Evolutionary conservation across 495 filamentous ascomycete genomes (phyloP), one percentile per base, ranked within the genome.

Genomic region (Margaritispora aquatica): DNA sequence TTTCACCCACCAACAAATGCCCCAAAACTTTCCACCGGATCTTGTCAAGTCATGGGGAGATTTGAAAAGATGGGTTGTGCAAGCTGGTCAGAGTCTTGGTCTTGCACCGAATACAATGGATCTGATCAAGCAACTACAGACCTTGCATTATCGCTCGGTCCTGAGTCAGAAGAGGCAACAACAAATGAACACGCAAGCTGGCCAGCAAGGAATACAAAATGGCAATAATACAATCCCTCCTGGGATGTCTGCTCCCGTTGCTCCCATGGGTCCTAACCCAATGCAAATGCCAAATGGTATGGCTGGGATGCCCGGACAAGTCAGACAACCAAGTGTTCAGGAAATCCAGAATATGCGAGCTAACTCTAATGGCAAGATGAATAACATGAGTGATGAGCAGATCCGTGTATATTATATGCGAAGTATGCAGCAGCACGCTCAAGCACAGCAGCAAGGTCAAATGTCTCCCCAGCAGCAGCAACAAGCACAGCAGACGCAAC

Each of bases 1-100:
- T 15, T 19, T 41, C 7, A 63, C 48, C 52, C 56, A 64, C 38
- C 10, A 19, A 0, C 73, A 69, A 22, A 63, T 72, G 27, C 63
- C 65, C 21, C 65, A 73, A 48, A 73, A 74, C 11, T 69, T 85
- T 0, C 85, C 88, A 1, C 78, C 78, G 17, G 70, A 85, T 1
- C n/a, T n/a, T n/a, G 70, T 88, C 19, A 87, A 83, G 66, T 86
- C 83, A 56, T 95, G 89, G 89, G 79, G 77, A 26, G 82, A 88
- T 51, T 72, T 95, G 0, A 92, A 89, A 68, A 71, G 81, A 41
- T 88, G 80, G 76, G 72, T 82, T 1, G 51, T 60, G 1, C 66
- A 75, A 48, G 85, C 84, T 63, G 74, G 76, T 29, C 38, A 44
- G 19, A 44, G 15, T 44, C 38, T 44, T 8, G 66, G 61, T 5